Conservation (phyloP, 495 filamentous ascomycete species). For the Parachaetomium inaequale region DNA sequence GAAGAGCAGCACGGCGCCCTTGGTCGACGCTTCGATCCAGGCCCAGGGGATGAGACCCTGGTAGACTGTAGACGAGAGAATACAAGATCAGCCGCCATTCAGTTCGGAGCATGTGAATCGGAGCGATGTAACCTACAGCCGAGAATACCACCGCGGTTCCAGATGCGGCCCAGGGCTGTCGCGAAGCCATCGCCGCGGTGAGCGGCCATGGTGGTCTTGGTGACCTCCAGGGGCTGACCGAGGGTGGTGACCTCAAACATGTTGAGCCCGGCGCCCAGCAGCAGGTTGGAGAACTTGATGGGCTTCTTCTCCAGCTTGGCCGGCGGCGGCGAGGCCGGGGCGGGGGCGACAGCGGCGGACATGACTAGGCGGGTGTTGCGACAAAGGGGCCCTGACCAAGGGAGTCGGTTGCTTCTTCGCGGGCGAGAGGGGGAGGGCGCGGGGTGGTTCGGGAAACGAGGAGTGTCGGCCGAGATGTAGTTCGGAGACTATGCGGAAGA, state of each 20-base stretch:
- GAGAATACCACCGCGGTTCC: conserved; percentile 88
- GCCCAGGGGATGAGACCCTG: conserved; percentile 99
- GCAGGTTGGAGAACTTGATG: conserved; percentile 98
- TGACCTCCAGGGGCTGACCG: conserved; percentile 95
- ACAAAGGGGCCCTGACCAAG: conserved; percentile 87
- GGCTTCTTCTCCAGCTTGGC: conserved; percentile 97
- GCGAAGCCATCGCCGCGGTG: conserved; percentile 86
- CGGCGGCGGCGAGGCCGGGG: conserved; percentile 48
- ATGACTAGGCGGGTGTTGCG: conserved; percentile 49
- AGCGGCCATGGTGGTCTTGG: conserved; percentile 99
- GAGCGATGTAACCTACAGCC: conserved; percentile 70
- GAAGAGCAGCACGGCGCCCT: conserved; percentile 97
- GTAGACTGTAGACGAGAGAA: conserved; percentile 64
- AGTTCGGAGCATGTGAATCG: neutral
- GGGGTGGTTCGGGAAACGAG: conserved; percentile 11
- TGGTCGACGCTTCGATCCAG: conserved; percentile 99
- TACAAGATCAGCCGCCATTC: conserved; percentile 2
- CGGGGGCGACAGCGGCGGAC: conserved; percentile 56
- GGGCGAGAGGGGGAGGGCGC: conserved; percentile 26
- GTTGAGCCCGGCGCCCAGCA: conserved; percentile 94
- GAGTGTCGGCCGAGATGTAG: neutral
- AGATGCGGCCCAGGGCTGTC: conserved; percentile 77
- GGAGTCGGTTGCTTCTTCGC: conserved; percentile 81
- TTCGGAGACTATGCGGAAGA: conserved; percentile 1
- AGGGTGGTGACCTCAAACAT: conserved; percentile 77